Evolutionary conservation across 176 grass and related monocot species (phyloP), one percentile per base, ranked within the genome.

Genomic region (Raddia distichophylla): DNA sequence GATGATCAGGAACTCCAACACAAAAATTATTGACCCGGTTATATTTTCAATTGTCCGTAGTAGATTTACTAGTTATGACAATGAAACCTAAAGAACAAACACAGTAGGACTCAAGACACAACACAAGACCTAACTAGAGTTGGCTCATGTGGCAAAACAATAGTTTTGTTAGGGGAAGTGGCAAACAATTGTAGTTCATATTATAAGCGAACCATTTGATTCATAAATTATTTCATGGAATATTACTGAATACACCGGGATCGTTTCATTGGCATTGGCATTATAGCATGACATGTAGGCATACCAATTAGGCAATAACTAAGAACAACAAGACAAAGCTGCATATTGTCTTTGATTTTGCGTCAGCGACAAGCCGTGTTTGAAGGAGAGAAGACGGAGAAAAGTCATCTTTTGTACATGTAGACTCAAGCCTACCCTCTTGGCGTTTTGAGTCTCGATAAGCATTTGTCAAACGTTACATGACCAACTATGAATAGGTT

Each of bases 301-400:
- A 44, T 58, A 64, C 66, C 60, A 78, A 73, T 52, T 40, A 58
- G 67, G 76, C 49, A 51, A 79, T 27, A 78, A 44, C 60, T 33
- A 50, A 63, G 42, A 79, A 17, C 40, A 34, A 44, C 18, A 77
- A 83, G 60, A 5, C 10, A 60, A 77, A 77, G 32, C 4, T 78
- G n/a, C 74, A 43, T 27, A 44, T 56, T n/a, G 71, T 22, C 10
- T 70, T 69, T 87, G 71, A 57, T 69, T 87, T 68, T 69, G 40
- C 44, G 49, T 82, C 51, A 67, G 71, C 32, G 63, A 75, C 52
- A 68, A 6, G 71, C 71, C 53, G 71, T 82, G 85, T 87, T 76
- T 81, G 43, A 75, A 63, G 71, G 78, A 68, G 85, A 76, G 46
- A 54, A 60, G 45, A 6, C 19, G 76, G 58, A 63, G n/a, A 64